phyloP scores from a whole-genome alignment of 148 eudicot genomes.

The Vaccinium darrowii region DNA sequence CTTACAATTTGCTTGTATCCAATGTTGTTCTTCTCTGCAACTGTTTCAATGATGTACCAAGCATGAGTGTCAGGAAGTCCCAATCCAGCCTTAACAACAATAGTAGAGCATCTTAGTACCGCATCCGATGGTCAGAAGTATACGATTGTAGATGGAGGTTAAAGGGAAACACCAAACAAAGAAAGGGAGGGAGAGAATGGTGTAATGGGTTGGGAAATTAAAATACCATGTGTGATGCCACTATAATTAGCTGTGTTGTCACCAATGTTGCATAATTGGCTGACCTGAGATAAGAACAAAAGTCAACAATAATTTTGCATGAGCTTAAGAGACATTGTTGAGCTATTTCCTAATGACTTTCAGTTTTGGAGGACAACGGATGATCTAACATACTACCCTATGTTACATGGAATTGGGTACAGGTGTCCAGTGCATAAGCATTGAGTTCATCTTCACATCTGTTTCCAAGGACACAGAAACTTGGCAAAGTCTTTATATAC shows the following conservation, averaged over 20 bases:
- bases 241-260: conserved; percentile 66
- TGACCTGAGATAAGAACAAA: conserved; percentile 53
- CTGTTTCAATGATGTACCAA: conserved; percentile 89
- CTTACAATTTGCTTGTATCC: conserved; percentile 96
- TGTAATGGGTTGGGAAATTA: background rate
- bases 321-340: background rate
- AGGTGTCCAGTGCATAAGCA: background rate
- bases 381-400: background rate
- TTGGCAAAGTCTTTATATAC: background rate
- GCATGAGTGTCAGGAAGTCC: conserved; percentile 93
- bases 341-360: background rate
- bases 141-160: background rate
- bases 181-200: background rate
- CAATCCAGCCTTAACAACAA: conserved; percentile 75
- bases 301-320: background rate
- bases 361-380: background rate
- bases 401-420: background rate
- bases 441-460: background rate
- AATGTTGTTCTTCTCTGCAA: conserved; percentile 91
- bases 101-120: background rate
- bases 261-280: conserved; percentile 84
- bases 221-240: conserved; percentile 87
- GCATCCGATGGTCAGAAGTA: background rate
- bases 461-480: background rate
- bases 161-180: background rate